phyloP scores from a whole-genome alignment of 148 eudicot species.

The Vaccinium macrocarpon region DNA sequence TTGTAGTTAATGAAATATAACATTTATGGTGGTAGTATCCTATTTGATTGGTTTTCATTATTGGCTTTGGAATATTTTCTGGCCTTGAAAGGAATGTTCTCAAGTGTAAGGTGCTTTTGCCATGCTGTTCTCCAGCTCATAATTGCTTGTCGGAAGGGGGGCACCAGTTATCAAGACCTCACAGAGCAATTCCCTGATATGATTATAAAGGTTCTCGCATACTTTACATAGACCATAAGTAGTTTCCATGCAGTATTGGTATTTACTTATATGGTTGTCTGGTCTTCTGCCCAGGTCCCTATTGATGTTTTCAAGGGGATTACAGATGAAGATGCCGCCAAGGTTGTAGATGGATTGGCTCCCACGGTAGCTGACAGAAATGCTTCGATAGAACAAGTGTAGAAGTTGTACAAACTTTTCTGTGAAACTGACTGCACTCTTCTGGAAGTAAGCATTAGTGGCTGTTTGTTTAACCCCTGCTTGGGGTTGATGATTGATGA shows the following conservation, averaged over 20 bases:
- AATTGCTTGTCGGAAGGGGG: constrained; percentile 88
- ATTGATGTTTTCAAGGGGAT: constrained; percentile 90
- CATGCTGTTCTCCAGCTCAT: constrained; percentile 52
- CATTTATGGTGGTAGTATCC: neutral
- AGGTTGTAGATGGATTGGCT: constrained; percentile 90
- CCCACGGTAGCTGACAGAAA: constrained; percentile 66
- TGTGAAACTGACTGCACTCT: constrained; percentile 86
- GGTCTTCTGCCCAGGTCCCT: constrained; percentile 57
- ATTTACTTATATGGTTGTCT: constrained; percentile 4
- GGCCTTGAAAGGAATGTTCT: neutral
- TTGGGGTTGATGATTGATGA: neutral
- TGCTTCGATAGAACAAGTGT: constrained; percentile 91
- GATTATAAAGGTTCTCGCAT: constrained; percentile 73
- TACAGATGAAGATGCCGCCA: constrained; percentile 94
- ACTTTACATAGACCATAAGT: neutral
- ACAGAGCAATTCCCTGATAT: constrained; percentile 95
- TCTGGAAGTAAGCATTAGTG: constrained; percentile 61
- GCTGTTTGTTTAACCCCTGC: neutral
- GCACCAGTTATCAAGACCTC: constrained; percentile 95
- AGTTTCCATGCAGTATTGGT: neutral
- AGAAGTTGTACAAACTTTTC: constrained; percentile 84
- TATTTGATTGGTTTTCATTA: neutral
- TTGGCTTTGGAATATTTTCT: neutral
- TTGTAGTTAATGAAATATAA: neutral
- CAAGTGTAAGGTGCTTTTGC: neutral